Evolutionary conservation across 2,329 filamentous ascomycete species (phyloP).

Genomic region (Colletotrichum incanum): DNA sequence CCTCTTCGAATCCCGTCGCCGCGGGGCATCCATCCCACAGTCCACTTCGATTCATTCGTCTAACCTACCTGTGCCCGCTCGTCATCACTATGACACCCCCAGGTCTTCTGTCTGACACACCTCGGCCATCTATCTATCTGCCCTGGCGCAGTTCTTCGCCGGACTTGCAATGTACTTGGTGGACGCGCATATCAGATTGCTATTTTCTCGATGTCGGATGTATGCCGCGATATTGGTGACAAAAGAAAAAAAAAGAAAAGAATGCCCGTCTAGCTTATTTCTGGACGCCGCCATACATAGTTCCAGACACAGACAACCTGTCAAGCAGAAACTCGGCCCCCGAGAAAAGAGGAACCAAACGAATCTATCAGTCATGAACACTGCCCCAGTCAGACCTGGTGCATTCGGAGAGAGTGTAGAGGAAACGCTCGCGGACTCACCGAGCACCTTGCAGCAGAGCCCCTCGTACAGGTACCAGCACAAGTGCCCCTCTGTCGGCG

Average conservation of each 20-base stretch:
- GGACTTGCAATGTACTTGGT: neutral
- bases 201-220: neutral
- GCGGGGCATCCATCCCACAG: constrained; percentile 1
- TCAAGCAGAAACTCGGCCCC: neutral
- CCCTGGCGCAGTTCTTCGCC: neutral
- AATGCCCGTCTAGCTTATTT: neutral
- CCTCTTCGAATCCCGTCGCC: constrained; percentile 5
- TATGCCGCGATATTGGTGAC: neutral
- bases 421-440: constrained; percentile 3
- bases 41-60: neutral
- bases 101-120: neutral
- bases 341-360: neutral
- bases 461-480: neutral
- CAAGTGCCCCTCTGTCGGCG: constrained; percentile 5
- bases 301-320: neutral
- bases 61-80: neutral
- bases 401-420: neutral
- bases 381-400: neutral
- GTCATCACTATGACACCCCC: constrained; percentile 13
- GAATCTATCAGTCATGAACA: neutral
- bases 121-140: neutral
- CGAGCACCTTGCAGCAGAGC: constrained; percentile 17
- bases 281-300: neutral
- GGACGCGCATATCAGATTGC: neutral
- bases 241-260: too few relatives aligned